Percentiles rank a stretch among this genome's conserved stretches.
phyloP scores from a whole-genome alignment of 805 yeast species.

The Starmera caribaea region DNA sequence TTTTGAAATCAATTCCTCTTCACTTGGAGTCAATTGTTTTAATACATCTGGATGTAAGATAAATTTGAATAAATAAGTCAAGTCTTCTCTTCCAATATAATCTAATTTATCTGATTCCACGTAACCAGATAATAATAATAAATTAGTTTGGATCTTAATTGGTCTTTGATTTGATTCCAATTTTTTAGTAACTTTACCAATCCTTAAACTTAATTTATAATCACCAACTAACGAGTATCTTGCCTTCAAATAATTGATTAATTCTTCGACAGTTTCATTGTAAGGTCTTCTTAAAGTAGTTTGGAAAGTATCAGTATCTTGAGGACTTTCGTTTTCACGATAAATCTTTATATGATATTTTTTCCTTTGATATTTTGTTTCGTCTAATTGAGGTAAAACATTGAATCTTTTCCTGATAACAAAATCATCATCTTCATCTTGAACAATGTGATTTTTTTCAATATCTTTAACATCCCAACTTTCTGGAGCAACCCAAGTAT shows the following conservation, averaged over 20 bases:
- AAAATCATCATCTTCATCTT: slow-evolving; percentile 27
- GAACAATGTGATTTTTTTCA: slow-evolving; percentile 9
- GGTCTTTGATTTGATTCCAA: slow-evolving; percentile 69
- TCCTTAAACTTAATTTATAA: slow-evolving; percentile 63
- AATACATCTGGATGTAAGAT: slow-evolving; percentile 56
- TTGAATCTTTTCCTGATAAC: slow-evolving; percentile 26
- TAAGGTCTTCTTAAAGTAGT: slow-evolving; percentile 70
- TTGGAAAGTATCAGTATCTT: slow-evolving; percentile 76
- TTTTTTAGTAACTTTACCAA: slow-evolving; percentile 69
- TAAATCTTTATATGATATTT: slow-evolving; percentile 59
- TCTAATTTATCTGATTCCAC: slow-evolving; percentile 66
- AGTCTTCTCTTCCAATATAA: slow-evolving; percentile 75
- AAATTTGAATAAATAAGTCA: slow-evolving; percentile 75
- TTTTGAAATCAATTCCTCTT: slow-evolving; percentile 53
- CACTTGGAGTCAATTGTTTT: slow-evolving; percentile 54
- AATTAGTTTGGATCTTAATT: slow-evolving; percentile 62
- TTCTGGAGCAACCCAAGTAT: slow-evolving; percentile 47
- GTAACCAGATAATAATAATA: slow-evolving; percentile 70
- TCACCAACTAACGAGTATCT: slow-evolving; percentile 69
- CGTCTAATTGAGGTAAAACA: slow-evolving; percentile 20
- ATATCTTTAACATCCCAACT: slow-evolving; percentile 47
- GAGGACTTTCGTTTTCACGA: slow-evolving; percentile 75
- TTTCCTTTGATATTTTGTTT: slow-evolving; percentile 22
- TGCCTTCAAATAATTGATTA: slow-evolving; percentile 60
- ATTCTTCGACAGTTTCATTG: slow-evolving; percentile 67